Conservation (phyloP, 2,329 filamentous ascomycete genomes). For the Calonectria pseudoturangicola region DNA sequence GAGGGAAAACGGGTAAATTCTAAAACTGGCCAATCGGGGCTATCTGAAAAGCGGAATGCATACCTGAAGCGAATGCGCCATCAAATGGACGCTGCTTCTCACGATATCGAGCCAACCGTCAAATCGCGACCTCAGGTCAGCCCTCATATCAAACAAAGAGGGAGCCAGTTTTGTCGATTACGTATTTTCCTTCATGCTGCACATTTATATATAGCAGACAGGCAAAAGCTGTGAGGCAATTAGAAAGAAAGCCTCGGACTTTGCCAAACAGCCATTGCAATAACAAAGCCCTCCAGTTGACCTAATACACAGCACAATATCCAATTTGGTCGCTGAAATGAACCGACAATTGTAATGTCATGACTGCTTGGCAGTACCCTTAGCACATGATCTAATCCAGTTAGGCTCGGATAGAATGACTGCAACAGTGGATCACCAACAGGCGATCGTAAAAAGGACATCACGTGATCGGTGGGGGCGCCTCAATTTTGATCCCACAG, state of each 20-base stretch:
- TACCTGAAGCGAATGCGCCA: neutral
- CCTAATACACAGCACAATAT: too few species aligned
- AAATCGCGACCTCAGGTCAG: neutral
- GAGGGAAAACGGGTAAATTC: neutral
- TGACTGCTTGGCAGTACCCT: neutral
- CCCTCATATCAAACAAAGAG: too few species aligned
- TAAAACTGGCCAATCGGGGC: neutral
- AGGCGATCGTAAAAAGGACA: neutral
- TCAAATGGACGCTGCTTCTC: neutral
- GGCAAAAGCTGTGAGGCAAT: too few species aligned
- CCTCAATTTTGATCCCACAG: constrained; percentile 63
- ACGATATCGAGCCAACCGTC: neutral
- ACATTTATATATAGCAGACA: too few species aligned
- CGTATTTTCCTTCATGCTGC: too few species aligned
- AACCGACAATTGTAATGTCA: too few species aligned
- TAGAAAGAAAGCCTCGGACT: too few species aligned
- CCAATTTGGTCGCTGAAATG: too few species aligned
- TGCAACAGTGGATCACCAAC: constrained; percentile 22
- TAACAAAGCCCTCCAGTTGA: too few species aligned
- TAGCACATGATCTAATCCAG: constrained; percentile 1
- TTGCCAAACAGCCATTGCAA: too few species aligned
- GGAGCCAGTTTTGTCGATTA: too few species aligned
- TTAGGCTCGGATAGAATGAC: constrained; percentile 10
- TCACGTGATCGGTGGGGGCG: constrained; percentile 35
- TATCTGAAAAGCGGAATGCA: neutral